A percentile compares a stretch with the other conserved stretches of the same genome.
Evolutionary conservation across 2,329 filamentous ascomycete species (phyloP).

Genomic region (Aspergillus sp.): DNA sequence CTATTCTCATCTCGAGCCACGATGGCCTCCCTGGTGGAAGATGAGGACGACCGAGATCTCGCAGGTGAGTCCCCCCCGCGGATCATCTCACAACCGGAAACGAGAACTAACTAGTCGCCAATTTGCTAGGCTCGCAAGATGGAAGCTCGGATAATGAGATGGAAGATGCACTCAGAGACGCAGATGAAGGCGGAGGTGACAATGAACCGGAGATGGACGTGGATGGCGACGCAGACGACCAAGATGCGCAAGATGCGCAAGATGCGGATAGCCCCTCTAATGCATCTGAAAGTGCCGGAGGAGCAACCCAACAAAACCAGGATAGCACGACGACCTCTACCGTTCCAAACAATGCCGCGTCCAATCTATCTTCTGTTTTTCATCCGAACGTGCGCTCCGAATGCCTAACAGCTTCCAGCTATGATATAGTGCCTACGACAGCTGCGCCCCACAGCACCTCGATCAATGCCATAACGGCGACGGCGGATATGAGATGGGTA

Average conservation of each 20-base stretch:
- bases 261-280: conserved; percentile 42
- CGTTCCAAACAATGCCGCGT: conserved; percentile 34
- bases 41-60: conserved; percentile 45
- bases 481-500: conserved; percentile 91
- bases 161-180: conserved; percentile 47
- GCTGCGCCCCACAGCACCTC: conserved; percentile 94
- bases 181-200: conserved; percentile 42
- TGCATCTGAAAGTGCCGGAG: conserved; percentile 36
- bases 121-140: conserved; percentile 46
- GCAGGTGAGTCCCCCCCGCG: conserved; percentile 29
- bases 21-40: conserved; percentile 39
- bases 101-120: conserved; percentile 8
- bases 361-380: conserved; percentile 42
- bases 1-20: neutral
- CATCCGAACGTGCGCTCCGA: conserved; percentile 71
- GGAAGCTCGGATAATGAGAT: conserved; percentile 51
- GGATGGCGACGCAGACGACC: conserved; percentile 34
- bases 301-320: conserved; percentile 46
- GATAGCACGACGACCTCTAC: conserved; percentile 51
- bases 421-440: conserved; percentile 96
- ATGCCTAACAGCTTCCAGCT: conserved; percentile 74
- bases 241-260: conserved; percentile 38
- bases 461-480: conserved; percentile 88
- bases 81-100: neutral
- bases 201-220: conserved; percentile 36